These are phyloP conservation scores for Hygrophoropsis aurantiaca DNA, from an alignment of 768 basidiomycete species.

Conservation along the genomic window DNA sequence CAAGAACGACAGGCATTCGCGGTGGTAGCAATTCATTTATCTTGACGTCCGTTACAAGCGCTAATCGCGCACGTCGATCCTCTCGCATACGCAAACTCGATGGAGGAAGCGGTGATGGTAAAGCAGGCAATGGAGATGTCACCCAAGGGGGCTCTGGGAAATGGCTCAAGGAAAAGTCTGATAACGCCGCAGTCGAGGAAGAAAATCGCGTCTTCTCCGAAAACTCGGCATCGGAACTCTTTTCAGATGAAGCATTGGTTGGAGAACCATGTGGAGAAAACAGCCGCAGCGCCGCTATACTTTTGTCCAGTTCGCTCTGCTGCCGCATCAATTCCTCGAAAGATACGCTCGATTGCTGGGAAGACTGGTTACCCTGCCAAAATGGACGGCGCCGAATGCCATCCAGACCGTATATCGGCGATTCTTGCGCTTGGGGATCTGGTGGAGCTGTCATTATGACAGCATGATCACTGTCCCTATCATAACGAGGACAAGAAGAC, in stretches of 20 bases:
- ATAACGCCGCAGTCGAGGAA: constrained; percentile 24
- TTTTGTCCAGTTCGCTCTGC: constrained; percentile 63
- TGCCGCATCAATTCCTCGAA: constrained; percentile 56
- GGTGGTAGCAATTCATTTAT: constrained; percentile 14
- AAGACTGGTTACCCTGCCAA: constrained; percentile 4
- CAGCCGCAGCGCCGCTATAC: constrained; percentile 56
- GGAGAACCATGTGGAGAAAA: constrained; percentile 31
- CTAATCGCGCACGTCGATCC: constrained; percentile 18
- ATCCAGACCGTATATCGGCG: constrained; percentile 47
- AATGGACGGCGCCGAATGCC: constrained; percentile 25
- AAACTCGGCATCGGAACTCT: constrained; percentile 20
- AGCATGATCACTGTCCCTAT: not conserved
- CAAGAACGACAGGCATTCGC: constrained; percentile 20
- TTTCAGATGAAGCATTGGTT: constrained; percentile 32
- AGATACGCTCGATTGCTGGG: constrained; percentile 31
- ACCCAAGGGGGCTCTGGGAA: constrained; percentile 64
- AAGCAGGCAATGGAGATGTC: constrained; percentile 14
- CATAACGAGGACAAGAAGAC: not conserved
- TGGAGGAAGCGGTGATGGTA: constrained; percentile 13
- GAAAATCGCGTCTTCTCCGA: constrained; percentile 16
- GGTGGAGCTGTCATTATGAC: constrained; percentile 1
- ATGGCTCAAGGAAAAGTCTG: constrained; percentile 68
- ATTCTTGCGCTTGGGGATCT: constrained; percentile 24
- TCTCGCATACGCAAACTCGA: constrained; percentile 20
- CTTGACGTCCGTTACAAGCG: constrained; percentile 3